Evolutionary conservation across 371 early-diverging fungal genomes (phyloP).

Genomic region (Coemansia sp.): DNA sequence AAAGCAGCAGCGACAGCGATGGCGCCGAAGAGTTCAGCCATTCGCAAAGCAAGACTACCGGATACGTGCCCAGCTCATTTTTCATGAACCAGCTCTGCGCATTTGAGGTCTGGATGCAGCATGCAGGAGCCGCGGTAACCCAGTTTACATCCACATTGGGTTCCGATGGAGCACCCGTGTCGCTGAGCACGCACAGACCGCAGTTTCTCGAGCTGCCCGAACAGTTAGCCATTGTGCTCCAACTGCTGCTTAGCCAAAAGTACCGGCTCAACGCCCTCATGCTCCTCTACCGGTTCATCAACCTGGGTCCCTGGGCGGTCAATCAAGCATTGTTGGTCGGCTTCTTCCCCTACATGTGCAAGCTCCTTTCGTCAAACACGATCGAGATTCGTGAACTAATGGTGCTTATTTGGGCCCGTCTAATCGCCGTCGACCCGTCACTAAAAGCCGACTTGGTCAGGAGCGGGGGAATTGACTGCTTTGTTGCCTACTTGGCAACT

Average conservation of each 20-base stretch:
- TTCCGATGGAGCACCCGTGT: slow-evolving; percentile 22
- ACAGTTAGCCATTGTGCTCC: slow-evolving; percentile 93
- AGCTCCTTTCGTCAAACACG: slow-evolving; percentile 89
- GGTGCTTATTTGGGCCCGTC: slow-evolving; percentile 95
- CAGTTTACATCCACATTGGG: slow-evolving; percentile 18
- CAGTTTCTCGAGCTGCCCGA: slow-evolving; percentile 75
- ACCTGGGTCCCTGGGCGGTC: slow-evolving; percentile 96
- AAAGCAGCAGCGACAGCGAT: slow-evolving; percentile 12
- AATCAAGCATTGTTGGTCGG: slow-evolving; percentile 90
- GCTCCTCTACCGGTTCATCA: slow-evolving; percentile 85
- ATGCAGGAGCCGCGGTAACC: slow-evolving; percentile 52
- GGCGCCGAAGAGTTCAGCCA: neutral
- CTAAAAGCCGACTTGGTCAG: slow-evolving; percentile 89
- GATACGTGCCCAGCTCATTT: slow-evolving; percentile 79
- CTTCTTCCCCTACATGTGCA: slow-evolving; percentile 94
- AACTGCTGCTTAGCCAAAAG: slow-evolving; percentile 90
- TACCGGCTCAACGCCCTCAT: slow-evolving; percentile 94
- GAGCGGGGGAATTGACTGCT: slow-evolving; percentile 88
- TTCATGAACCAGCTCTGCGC: slow-evolving; percentile 95
- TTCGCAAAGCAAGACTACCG: slow-evolving; percentile 8
- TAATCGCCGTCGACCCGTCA: slow-evolving; percentile 87
- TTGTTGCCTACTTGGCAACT: slow-evolving; percentile 80
- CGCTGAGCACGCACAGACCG: slow-evolving; percentile 55
- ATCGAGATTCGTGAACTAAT: slow-evolving; percentile 91
- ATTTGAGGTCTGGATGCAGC: slow-evolving; percentile 93